Conservation (phyloP, 345 rosid genomes). For the Linum usitatissimum region DNA sequence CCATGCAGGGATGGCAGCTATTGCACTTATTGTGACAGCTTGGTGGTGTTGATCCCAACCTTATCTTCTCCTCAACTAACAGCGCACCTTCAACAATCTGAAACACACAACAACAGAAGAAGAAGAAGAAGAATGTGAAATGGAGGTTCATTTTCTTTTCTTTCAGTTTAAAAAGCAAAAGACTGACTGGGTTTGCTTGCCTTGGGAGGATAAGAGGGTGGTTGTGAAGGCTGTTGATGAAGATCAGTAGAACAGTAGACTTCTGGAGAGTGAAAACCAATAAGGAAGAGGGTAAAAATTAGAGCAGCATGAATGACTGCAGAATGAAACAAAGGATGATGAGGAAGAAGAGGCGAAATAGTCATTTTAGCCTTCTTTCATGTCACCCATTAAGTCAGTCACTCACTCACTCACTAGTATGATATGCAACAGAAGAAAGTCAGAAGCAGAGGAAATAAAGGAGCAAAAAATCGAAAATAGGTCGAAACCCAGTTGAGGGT, state of each 20-base stretch:
- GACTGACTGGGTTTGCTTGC: constrained; percentile 11
- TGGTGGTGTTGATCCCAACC: constrained; percentile 85
- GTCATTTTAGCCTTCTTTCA: constrained; percentile 12
- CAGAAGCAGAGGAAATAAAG: not conserved
- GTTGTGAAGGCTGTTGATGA: constrained; percentile 13
- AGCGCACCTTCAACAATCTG: constrained; percentile 25
- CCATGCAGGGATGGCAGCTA: constrained; percentile 80
- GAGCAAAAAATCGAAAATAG: too few species aligned
- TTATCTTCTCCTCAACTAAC: constrained; percentile 45
- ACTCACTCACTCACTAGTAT: too few species aligned
- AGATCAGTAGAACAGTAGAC: constrained; percentile 16
- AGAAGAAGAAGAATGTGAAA: not conserved
- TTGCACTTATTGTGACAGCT: constrained; percentile 88
- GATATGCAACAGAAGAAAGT: not conserved
- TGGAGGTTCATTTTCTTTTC: not conserved
- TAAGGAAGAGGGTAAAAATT: constrained; percentile 1
- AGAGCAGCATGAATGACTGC: constrained; percentile 4
- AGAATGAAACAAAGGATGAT: not conserved
- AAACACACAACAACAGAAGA: not conserved
- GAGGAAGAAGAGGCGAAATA: not conserved
- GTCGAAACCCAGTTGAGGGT: not conserved
- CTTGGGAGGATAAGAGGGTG: constrained; percentile 8
- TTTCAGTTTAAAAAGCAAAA: not conserved
- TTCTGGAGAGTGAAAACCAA: constrained; percentile 14
- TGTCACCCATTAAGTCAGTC: constrained; percentile 6